Conservation (phyloP, 306 rosid species). For the Sicyos edulis region DNA sequence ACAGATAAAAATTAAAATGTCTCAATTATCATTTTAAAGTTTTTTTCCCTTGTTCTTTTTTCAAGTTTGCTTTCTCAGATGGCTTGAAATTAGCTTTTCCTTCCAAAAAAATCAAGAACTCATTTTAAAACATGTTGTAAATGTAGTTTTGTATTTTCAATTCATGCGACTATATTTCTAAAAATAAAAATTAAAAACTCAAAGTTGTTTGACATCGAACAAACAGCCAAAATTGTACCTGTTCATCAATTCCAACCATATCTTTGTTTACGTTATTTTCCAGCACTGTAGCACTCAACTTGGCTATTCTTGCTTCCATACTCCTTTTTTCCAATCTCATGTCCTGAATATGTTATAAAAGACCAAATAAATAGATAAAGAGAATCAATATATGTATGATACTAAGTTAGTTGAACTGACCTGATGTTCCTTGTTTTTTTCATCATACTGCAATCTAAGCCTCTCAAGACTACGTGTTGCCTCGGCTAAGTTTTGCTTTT, state of each 20-base stretch:
- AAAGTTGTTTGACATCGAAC: background rate
- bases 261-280: constrained; percentile 49
- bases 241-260: constrained; percentile 40
- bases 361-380: background rate
- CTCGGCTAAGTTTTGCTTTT: constrained; percentile 49
- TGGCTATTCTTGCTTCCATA: constrained; percentile 58
- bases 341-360: constrained; percentile 41
- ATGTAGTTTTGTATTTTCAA: background rate
- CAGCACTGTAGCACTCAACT: constrained; percentile 46
- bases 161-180: background rate
- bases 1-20: background rate
- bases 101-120: background rate
- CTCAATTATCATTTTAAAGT: background rate
- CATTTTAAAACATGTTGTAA: background rate
- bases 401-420: constrained; percentile 35
- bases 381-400: background rate
- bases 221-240: constrained; percentile 34
- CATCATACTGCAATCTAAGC: constrained; percentile 45
- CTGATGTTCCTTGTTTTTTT: constrained; percentile 70
- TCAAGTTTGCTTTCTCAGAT: background rate
- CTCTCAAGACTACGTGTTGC: constrained; percentile 46
- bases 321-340: constrained; percentile 52
- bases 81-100: background rate
- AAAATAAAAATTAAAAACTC: background rate
- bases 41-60: background rate